Base-by-base conservation (phyloP, 2,329 filamentous ascomycete genomes). In the Claviceps monticola region DNA sequence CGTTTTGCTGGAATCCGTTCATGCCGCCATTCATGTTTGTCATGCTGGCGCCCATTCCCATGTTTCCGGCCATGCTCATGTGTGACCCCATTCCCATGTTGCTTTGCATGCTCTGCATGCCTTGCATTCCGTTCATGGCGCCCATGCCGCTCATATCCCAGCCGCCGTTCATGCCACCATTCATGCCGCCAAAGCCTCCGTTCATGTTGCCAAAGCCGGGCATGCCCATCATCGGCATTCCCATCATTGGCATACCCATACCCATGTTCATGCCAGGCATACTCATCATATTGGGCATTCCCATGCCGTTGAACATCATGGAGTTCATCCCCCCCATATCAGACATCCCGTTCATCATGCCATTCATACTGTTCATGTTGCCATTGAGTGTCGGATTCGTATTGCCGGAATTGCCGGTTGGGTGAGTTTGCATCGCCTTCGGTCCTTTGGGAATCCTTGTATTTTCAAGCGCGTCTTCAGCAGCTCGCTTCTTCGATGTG, bases 401-500 rank as follows among this genome's bases (percentile, higher is more conserved):
- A 62, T 66, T 68, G 19, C 39, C 8, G 17, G 16, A 72, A 62
- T 65, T 68, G 21, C 41, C 7, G 34, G 2, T 42, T 52, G 75
- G 73, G 48, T 75, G 75, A 62, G 68, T 75, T 58, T 76, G 78
- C 80, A 82, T 84, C 39, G 76, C 80, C 63, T 80, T 81, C 2
- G 80, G 81, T 0, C 74, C 80, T 59, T 83, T 84, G 46, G 80
- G 78, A 42, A 83, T 78, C 61, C 78, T 79, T 42, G 78, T 77
- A 58, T 84, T 82, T 59, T 82, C 79, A 6, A 77, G 69, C 36
- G 74, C 74, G 50, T 89, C 84, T 38, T 91, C 88, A 14, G 89
- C 88, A 11, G 85, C 78, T 21, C 93, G 82, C 71, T 97, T 98
- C 70, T 86, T 93, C 26, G 79, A 71, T 53, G 68, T 68, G 50